Evolutionary conservation across 2,329 filamentous ascomycete species (phyloP), one percentile per base, ranked within the genome.

Genomic region (Exophiala aquamarina): DNA sequence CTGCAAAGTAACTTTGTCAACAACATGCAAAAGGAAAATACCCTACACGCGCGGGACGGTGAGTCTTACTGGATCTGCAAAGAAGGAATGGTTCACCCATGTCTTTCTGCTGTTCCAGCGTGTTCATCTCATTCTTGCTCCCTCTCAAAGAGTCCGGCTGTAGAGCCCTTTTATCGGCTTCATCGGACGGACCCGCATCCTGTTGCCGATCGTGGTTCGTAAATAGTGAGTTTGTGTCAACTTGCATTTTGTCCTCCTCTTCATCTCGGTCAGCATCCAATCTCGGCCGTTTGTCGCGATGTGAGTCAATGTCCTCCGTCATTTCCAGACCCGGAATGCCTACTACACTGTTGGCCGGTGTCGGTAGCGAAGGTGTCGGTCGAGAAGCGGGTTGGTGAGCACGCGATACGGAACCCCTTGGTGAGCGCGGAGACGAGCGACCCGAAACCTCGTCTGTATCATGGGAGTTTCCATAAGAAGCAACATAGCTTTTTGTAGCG

Each of bases 61-160:
- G 67, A 66, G 57, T 67, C 72, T 74, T 74, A 75, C 72, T 69
- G 62, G 66, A 70, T 69, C 71, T 72, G 64, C 70, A 72, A 57
- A 73, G 65, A 65, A 72, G 70, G 62, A 71, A 74, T 53, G 71
- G 68, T 54, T 68, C 66, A 43, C 69, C 68, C 52, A 74, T 67
- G 50, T 74, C 66, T 51, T 67, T 65, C 57, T 73, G 69, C 44
- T 68, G 68, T 47, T 72, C 68, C 48, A 73, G 58, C 42, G 62
- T 66, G 38, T 63, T 59, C 49, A 64, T 61, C 44, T 46, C 36
- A 37, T 31, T 37, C 26, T 34, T 34, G 17, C 29, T 23, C 26
- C 18, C 10, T 13, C 34, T 2, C 20, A 21, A 14, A 14, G 19
- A 7, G 6, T 21, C 18, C 35, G 43, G 13, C 35, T 2, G 40